Base-by-base conservation (phyloP, 208 protist genomes). In the Leptomonas pyrrhocoris region DNA sequence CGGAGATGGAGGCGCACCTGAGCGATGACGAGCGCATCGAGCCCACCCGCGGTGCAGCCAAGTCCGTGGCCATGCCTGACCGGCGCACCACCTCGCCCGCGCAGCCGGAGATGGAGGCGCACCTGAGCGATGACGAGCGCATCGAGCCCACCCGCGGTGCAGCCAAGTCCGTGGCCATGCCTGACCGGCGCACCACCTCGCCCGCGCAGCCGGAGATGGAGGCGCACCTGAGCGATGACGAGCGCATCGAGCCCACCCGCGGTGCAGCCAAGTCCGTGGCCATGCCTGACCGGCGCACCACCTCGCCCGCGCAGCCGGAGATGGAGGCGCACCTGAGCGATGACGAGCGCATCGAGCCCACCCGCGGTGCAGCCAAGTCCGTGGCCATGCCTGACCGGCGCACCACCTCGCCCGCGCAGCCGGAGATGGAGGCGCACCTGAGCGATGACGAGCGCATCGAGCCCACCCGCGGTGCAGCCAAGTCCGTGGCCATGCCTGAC, bases 141-240 rank as follows among this genome's bases (percentile, higher is more conserved):
- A 46, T n/a, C 28, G 60, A 42, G 60, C 42, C 42, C 42, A 46
- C 34, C 30, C 58, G 31, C 23, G 58, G 11, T 2, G 38, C 58
- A 21, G 42, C 42, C 34, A 42, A 42, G 58, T 64, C 58, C 43
- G 58, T 64, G 7, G 58, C 36, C 30, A 40, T 60, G 51, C 51
- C 51, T 19, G 51, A 4, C 19, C 12, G 45, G 8, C 12, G 5
- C 16, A 5, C 11, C 45, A 18, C 8, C 45, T 8, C 45, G 45
- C 45, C 18, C 12, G 8, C 45, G 45, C 45, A 49, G 55, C 31
- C 55, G 12, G 31, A 7, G 31, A 25, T 38, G 55, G 55, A 40
- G 55, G 55, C 31, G 55, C 19, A 42, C 55, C 5, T 60, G 55
- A 42, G 25, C 55, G 31, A 43, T 23, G 50, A 42, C 27, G 42